These are phyloP conservation scores for Nymphaea thermarum DNA, from an alignment of 164 flowering plant genomes.

Conservation along the genomic window DNA sequence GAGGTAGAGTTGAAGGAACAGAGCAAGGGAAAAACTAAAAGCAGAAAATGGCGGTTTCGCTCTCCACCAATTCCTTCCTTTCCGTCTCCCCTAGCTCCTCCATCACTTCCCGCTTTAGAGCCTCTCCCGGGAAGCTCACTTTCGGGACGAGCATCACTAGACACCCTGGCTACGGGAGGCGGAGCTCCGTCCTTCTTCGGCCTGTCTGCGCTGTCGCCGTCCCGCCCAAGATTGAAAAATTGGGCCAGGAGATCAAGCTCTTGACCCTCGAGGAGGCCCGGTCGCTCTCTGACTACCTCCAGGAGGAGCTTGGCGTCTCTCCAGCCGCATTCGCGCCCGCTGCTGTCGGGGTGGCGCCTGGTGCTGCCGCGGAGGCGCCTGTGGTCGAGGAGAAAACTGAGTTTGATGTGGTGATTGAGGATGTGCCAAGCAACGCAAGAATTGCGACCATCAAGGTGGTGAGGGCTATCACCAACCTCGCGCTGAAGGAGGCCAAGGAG, in stretches of 20 bases:
- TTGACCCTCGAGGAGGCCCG: conserved; percentile 68
- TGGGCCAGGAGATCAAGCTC: conserved; percentile 43
- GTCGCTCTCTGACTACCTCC: conserved; percentile 59
- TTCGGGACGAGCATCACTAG: not conserved
- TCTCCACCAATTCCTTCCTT: not conserved
- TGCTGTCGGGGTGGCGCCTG: conserved; percentile 33
- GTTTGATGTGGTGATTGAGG: conserved; percentile 84
- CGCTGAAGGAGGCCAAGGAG: conserved; percentile 94
- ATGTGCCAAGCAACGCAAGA: conserved; percentile 78
- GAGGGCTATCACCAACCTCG: conserved; percentile 70
- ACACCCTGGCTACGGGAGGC: conserved; percentile 7
- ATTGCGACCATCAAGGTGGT: conserved; percentile 87
- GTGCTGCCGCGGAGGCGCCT: conserved; percentile 28
- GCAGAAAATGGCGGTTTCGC: not conserved
- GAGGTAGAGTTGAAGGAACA: not conserved
- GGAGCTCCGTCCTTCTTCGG: conserved; percentile 29
- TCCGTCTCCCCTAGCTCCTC: not conserved
- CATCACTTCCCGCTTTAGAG: not conserved
- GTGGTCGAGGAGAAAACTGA: conserved; percentile 93
- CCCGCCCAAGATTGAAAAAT: conserved; percentile 46
- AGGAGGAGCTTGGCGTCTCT: conserved; percentile 85
- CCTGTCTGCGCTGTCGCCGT: conserved; percentile 35
- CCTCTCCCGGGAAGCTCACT: not conserved
- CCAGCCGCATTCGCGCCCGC: conserved; percentile 85
- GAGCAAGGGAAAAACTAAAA: not conserved